These are phyloP conservation scores for Cyclotella cryptica DNA, from an alignment of 108 stramenopile species.

Conservation along the genomic window DNA sequence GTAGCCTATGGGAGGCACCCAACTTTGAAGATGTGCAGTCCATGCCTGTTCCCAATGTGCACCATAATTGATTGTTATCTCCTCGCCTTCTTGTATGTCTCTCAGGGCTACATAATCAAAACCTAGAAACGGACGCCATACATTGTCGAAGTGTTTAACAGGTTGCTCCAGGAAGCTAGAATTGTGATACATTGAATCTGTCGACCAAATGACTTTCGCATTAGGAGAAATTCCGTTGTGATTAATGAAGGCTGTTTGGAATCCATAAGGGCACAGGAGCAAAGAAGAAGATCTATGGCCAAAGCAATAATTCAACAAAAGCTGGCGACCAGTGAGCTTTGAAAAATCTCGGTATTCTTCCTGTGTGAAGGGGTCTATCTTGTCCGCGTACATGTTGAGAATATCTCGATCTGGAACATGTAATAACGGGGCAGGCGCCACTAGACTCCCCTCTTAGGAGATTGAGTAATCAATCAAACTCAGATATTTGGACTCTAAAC, in stretches of 20 bases:
- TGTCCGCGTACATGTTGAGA: constrained; percentile 58
- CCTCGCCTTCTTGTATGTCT: constrained; percentile 68
- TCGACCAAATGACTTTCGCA: constrained; percentile 49
- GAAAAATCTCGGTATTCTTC: constrained; percentile 26
- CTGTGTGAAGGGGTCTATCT: constrained; percentile 15
- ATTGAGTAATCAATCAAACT: neutral
- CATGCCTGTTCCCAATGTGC: constrained; percentile 64
- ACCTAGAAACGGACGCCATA: constrained; percentile 32
- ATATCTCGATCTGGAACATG: constrained; percentile 43
- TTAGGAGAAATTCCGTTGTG: constrained; percentile 61
- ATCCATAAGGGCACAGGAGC: constrained; percentile 74
- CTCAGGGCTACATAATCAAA: constrained; percentile 64
- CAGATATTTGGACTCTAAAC: neutral
- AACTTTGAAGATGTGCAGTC: constrained; percentile 51
- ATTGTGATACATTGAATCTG: constrained; percentile 36
- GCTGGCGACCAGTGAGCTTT: constrained; percentile 52
- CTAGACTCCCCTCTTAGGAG: constrained; percentile 24
- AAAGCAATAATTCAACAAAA: constrained; percentile 82
- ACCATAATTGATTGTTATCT: constrained; percentile 76
- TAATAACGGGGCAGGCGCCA: constrained; percentile 34
- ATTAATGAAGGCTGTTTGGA: constrained; percentile 70
- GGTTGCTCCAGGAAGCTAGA: constrained; percentile 38
- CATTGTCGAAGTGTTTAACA: constrained; percentile 36
- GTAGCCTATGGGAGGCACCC: constrained; percentile 19
- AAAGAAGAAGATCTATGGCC: constrained; percentile 62